Percentiles rank a stretch among this genome's conserved stretches.
These are phyloP conservation scores for Debaryomycetaceae sp. DNA, from an alignment of 1,139 yeast genomes.

Conservation along the genomic window DNA sequence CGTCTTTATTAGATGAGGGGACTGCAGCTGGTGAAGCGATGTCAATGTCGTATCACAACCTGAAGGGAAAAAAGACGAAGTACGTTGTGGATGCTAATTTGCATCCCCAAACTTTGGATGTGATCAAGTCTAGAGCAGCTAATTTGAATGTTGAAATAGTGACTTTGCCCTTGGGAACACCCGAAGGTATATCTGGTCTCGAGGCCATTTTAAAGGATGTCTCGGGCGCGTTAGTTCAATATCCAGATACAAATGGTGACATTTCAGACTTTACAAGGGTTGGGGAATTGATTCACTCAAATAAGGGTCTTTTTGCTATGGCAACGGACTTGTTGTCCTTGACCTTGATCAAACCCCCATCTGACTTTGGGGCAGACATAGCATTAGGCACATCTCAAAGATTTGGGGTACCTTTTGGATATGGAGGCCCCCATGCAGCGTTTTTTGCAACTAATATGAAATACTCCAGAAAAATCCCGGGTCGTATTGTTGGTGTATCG, in stretches of 20 bases:
- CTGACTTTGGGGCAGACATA: conserved; percentile 85
- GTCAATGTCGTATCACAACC: conserved; percentile 71
- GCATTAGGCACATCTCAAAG: conserved; percentile 92
- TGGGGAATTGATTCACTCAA: conserved; percentile 62
- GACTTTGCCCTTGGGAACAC: conserved; percentile 51
- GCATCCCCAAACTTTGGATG: conserved; percentile 84
- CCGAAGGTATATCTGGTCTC: conserved; percentile 43
- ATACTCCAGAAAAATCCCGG: conserved; percentile 91
- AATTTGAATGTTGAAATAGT: conserved; percentile 69
- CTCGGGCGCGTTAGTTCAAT: conserved; percentile 85
- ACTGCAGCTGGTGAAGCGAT: conserved; percentile 98
- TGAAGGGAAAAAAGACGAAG: conserved; percentile 61
- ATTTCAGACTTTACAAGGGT: conserved; percentile 53
- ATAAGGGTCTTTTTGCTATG: conserved; percentile 75
- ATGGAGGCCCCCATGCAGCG: conserved; percentile 99
- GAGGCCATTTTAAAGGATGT: conserved; percentile 36
- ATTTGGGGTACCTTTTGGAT: conserved; percentile 96
- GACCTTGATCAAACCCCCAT: conserved; percentile 80
- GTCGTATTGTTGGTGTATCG: conserved; percentile 89
- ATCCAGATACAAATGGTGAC: conserved; percentile 86
- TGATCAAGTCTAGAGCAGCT: conserved; percentile 72
- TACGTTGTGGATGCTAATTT: conserved; percentile 74
- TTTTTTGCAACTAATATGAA: conserved; percentile 82
- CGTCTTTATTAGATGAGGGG: conserved; percentile 92
- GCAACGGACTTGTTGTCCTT: conserved; percentile 90